Evolutionary conservation across 108 stramenopile species (phyloP).

Genomic region (Aureococcus anophagefferens): DNA sequence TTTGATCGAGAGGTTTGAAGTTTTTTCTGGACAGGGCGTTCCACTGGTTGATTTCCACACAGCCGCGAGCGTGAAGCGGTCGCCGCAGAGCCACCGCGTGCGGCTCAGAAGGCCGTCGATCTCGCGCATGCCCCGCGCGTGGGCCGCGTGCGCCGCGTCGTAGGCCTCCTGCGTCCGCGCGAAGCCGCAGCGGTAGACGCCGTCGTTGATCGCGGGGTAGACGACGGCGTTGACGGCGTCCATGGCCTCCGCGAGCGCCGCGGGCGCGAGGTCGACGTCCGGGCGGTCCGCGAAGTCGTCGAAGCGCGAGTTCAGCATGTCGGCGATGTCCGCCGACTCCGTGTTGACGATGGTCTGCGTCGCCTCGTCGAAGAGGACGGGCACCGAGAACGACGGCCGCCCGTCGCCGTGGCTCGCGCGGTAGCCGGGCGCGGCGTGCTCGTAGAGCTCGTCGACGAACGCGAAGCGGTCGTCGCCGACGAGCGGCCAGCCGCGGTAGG

Average conservation of each 20-base stretch:
- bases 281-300: constrained; percentile 60
- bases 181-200: constrained; percentile 93
- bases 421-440: neutral
- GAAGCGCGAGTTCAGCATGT: constrained; percentile 89
- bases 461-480: neutral
- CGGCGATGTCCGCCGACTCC: constrained; percentile 89
- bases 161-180: constrained; percentile 84
- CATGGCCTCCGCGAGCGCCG: constrained; percentile 54
- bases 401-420: neutral
- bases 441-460: constrained; percentile 8
- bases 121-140: constrained; percentile 76
- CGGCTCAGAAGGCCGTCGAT: constrained; percentile 60
- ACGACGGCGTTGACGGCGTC: constrained; percentile 79
- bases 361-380: constrained; percentile 90
- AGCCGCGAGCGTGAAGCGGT: constrained; percentile 65
- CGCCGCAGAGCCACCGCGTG: constrained; percentile 66
- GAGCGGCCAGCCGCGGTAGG: constrained; percentile 8
- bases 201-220: constrained; percentile 83
- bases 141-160: constrained; percentile 69
- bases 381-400: constrained; percentile 74
- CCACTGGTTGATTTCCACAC: too few species aligned
- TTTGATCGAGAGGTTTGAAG: too few species aligned
- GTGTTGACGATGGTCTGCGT: constrained; percentile 86
- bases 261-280: constrained; percentile 76
- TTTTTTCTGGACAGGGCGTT: too few species aligned